Percentiles rank a stretch among this genome's conserved stretches.
phyloP scores from a whole-genome alignment of 352 stramenopile genomes.

The Globisporangium barbulae region DNA sequence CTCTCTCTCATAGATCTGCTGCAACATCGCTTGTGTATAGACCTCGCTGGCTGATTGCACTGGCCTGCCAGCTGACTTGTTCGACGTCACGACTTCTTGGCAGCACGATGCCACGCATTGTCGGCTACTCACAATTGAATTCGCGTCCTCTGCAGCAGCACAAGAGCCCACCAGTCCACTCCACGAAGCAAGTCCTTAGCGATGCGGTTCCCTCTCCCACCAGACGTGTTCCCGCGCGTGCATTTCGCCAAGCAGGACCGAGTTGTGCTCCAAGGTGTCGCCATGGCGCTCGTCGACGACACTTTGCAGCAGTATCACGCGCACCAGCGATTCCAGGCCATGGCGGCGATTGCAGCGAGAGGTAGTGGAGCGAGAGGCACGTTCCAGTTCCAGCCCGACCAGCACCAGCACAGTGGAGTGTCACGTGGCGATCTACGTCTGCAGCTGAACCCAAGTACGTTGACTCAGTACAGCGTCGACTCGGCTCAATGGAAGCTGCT shows the following conservation, averaged over 20 bases:
- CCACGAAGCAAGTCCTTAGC: background rate
- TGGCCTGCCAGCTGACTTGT: background rate
- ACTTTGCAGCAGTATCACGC: slow-evolving; percentile 2
- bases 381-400: background rate
- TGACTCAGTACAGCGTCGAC: background rate
- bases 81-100: background rate
- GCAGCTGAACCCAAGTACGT: background rate
- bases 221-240: slow-evolving; percentile 5
- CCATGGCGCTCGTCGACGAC: slow-evolving; percentile 1
- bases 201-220: slow-evolving; percentile 8
- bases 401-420: background rate
- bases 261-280: background rate
- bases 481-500: slow-evolving; percentile 4
- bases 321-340: background rate
- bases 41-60: too few species aligned
- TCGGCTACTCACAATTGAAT: background rate
- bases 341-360: background rate
- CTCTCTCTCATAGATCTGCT: too few species aligned
- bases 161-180: background rate
- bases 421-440: background rate
- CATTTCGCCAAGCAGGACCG: slow-evolving; percentile 2
- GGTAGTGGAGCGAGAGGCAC: background rate
- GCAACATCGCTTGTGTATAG: too few species aligned
- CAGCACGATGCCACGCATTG: background rate
- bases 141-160: background rate